phyloP scores from a whole-genome alignment of 495 filamentous ascomycete species.

The Corynascus novoguineensis region DNA sequence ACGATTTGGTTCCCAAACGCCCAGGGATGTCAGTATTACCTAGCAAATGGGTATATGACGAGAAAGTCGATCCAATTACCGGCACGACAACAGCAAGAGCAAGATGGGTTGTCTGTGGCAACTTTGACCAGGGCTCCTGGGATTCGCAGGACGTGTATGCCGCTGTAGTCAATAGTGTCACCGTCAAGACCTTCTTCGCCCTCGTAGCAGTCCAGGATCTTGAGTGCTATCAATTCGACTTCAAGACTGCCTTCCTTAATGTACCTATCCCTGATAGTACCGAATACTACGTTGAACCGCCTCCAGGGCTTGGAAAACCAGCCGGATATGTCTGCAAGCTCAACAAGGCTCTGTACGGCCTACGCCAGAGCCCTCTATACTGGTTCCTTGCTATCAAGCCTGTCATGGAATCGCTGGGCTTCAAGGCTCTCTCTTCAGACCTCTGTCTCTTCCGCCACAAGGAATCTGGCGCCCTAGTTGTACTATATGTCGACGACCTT shows the following conservation, averaged over 20 bases:
- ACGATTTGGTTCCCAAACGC: not conserved
- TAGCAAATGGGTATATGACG: conserved; percentile 5
- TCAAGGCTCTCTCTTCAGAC: not conserved
- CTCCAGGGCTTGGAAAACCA: not conserved
- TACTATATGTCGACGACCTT: conserved; percentile 8
- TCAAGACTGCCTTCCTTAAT: conserved; percentile 9
- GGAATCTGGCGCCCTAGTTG: not conserved
- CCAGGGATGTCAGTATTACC: not conserved
- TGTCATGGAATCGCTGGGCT: not conserved
- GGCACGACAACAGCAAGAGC: not conserved
- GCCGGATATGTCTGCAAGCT: not conserved
- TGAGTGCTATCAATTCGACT: conserved; percentile 7
- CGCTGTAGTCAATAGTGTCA: not conserved
- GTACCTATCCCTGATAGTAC: not conserved
- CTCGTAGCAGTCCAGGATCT: not conserved
- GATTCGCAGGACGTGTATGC: not conserved
- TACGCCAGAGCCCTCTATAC: conserved; percentile 1
- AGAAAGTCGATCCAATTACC: not conserved
- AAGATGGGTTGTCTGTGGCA: not conserved
- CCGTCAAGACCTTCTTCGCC: not conserved
- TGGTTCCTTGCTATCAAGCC: not conserved
- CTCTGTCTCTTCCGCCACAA: conserved; percentile 1
- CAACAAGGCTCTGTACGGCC: not conserved
- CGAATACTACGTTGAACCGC: not conserved
- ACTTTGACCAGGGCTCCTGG: not conserved